Evolutionary conservation across 1,284 basidiomycete genomes (phyloP), one percentile per base, ranked within the genome.

Genomic region (Leccinum subatratum): DNA sequence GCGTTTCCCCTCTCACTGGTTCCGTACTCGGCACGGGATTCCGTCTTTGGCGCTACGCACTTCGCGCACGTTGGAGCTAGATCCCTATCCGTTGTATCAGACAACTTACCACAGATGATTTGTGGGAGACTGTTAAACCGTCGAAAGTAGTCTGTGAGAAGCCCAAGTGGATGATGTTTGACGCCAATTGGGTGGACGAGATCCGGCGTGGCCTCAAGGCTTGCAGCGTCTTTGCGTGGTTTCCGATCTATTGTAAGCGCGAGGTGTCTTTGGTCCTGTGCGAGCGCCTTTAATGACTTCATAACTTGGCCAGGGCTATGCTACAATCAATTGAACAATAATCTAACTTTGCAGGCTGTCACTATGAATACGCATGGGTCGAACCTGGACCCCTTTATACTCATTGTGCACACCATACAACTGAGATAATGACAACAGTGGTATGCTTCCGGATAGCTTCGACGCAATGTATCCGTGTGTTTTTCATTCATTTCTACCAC

Each of bases 131-230:
- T 58, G 91, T 83, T 4, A 93, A 92, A 77, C 92, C 92, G 0
- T 89, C 86, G 70, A 79, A 78, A 30, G 70, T 75, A 16, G 79
- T 72, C 1, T 77, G 77, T 11, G 77, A 78, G 34, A 80, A 79
- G 57, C 90, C 89, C 0, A 39, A 58, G 2, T 91, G 89, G 90
- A 91, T 91, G 88, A 86, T 79, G 4, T 91, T 86, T 74, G 89
- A 93, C 71, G 91, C 92, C 72, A 74, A 81, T 51, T 94, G 89
- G 87, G 92, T 96, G 16, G 91, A 94, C 64, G 94, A 96, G 75
- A 87, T 95, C 63, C 82, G 83, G 66, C 85, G 93, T 72, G 93
- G 91, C 2, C 79, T 94, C 78, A 93, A 92, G 77, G 94, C 94
- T 9, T 96, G 94, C 79, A 78, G 80, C 56, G 93, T 96, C 66